phyloP scores from a whole-genome alignment of 805 yeast species.

The Starmerella ratchasimensis region DNA sequence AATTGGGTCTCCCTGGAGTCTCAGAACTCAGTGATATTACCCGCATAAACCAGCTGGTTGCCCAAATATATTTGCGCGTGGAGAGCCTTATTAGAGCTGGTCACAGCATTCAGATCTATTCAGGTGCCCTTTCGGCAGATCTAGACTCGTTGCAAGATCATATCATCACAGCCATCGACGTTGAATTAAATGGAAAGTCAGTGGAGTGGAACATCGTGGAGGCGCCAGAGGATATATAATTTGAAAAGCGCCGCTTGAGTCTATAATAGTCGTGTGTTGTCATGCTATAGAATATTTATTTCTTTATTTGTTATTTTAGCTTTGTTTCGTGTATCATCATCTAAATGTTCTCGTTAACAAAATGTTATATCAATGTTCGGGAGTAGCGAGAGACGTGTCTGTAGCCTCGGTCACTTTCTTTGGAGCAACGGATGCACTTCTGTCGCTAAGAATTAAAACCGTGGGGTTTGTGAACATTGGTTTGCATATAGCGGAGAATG shows the following conservation, averaged over 20 bases:
- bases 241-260: not conserved
- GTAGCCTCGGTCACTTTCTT: too few relatives aligned
- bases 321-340: too few relatives aligned
- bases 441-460: too few relatives aligned
- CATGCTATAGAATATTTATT: too few relatives aligned
- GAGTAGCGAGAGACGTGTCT: too few relatives aligned
- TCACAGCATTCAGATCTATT: slow-evolving; percentile 16
- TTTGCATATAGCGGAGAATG: too few relatives aligned
- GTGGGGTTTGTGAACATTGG: too few relatives aligned
- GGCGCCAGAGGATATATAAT: slow-evolving; percentile 15
- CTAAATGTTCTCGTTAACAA: too few relatives aligned
- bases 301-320: too few relatives aligned
- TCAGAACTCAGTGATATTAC: slow-evolving; percentile 15
- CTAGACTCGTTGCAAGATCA: slow-evolving; percentile 21
- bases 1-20: slow-evolving; percentile 20
- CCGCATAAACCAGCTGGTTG: slow-evolving; percentile 21
- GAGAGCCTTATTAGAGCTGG: slow-evolving; percentile 18
- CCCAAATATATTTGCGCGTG: slow-evolving; percentile 23
- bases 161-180: slow-evolving; percentile 18
- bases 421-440: too few relatives aligned
- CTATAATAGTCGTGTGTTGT: too few relatives aligned
- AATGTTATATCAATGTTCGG: too few relatives aligned
- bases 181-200: slow-evolving; percentile 25
- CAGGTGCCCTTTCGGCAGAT: slow-evolving; percentile 15
- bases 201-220: slow-evolving; percentile 27